Conservation (phyloP, 495 filamentous ascomycete genomes). For the Tricharina praecox region DNA sequence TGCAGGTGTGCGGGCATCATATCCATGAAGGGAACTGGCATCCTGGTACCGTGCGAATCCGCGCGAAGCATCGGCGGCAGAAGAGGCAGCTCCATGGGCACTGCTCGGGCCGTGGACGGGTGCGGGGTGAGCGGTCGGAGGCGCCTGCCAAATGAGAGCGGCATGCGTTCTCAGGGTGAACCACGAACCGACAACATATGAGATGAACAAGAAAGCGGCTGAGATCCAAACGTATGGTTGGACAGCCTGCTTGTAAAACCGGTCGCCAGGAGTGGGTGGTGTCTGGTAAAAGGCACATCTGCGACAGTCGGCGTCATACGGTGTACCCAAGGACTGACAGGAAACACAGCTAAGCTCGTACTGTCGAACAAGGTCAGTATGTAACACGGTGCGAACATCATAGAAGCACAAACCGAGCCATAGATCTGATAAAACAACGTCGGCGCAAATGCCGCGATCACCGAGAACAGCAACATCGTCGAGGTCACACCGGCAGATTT, state of each 20-base stretch:
- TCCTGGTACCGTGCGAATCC: constrained; percentile 21
- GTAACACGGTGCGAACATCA: background rate
- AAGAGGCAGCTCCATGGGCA: background rate
- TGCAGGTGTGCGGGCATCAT: constrained; percentile 9
- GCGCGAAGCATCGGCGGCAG: constrained; percentile 10
- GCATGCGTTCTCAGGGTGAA: constrained; percentile 95
- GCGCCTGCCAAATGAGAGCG: constrained; percentile 76
- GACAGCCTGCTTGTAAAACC: constrained; percentile 77
- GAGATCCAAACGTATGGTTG: constrained; percentile 83
- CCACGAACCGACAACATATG: constrained; percentile 85
- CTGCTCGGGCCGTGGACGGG: constrained; percentile 16
- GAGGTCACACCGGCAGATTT: constrained; percentile 93
- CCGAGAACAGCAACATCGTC: constrained; percentile 94
- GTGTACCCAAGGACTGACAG: constrained; percentile 39
- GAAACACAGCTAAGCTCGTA: constrained; percentile 83
- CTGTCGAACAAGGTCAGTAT: constrained; percentile 33
- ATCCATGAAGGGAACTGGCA: constrained; percentile 5
- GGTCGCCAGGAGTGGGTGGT: constrained; percentile 58
- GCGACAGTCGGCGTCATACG: constrained; percentile 52
- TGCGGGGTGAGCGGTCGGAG: constrained; percentile 23
- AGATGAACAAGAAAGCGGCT: constrained; percentile 70
- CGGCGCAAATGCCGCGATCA: constrained; percentile 91
- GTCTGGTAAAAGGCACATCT: constrained; percentile 85
- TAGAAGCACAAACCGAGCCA: constrained; percentile 46
- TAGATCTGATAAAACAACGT: constrained; percentile 99